Base-by-base conservation (phyloP, 345 rosid species). In the Angophora floribunda region DNA sequence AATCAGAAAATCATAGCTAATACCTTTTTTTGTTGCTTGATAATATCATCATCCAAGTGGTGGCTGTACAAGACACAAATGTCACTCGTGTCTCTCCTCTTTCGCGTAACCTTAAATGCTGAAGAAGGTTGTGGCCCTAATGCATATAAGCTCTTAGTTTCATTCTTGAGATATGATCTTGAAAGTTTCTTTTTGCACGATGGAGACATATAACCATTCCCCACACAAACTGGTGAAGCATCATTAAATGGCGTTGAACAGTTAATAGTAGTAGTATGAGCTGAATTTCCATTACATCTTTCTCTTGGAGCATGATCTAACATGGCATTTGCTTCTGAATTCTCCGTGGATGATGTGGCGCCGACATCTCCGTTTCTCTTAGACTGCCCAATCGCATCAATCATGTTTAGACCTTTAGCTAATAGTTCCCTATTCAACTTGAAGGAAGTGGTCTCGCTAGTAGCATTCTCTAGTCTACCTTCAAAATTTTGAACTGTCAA, bases 1-100 rank as follows among this genome's bases (percentile, higher is more conserved):
- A 51, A 32, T 22, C 9, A 5, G 24, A 32, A 67, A 67, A 49
- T 50, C 41, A n/a, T 26, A 90, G 86, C 75, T 30, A 47, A 86
- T 91, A 98, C 99, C 98, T 97, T 97, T 89, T 88, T 94, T 93
- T 94, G 99, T 88, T 94, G 98, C 93, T 92, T 95, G 88, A 94
- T 87, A 90, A 92, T 93, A 85, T 95, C 95, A 85, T 93, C 98
- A 89, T 97, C 95, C 93, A 98, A 92, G 92, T 96, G 99, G 86
- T 94, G 95, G 96, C 99, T 98, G 91, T 94, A 95, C 89, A 98
- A 89, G 89, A 96, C 95, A 87, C 93, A 84, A 89, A 98, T 88
- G 88, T 91, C 91, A 85, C 92, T 86, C 95, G 96, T 92, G 86
- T 97, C 98, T 90, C 94, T 96, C 92, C 96, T 93, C 94, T 93